Evolutionary conservation across 1,284 basidiomycete genomes (phyloP).

Genomic region (Ceratobasidium sp.): DNA sequence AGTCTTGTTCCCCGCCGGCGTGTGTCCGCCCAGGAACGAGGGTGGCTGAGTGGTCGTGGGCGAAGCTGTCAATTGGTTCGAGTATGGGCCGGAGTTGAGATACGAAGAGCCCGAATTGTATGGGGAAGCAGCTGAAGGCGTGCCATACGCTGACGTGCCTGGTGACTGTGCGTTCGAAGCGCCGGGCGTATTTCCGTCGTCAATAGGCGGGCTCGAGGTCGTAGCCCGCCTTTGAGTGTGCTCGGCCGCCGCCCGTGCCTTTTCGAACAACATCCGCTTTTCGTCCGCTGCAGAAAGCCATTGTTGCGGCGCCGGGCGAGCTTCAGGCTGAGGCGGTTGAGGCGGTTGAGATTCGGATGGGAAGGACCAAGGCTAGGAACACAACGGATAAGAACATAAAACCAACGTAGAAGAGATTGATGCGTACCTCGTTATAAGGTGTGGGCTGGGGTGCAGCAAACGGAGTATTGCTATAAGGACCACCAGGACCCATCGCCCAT

Average conservation of each 20-base stretch:
- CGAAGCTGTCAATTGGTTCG: slow-evolving; percentile 3
- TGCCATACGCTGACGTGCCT: slow-evolving; percentile 7
- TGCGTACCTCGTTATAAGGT: too few relatives aligned
- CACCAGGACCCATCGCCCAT: slow-evolving; percentile 12
- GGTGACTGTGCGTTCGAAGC: slow-evolving; percentile 45
- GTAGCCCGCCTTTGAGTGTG: slow-evolving; percentile 52
- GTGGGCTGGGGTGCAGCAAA: too few relatives aligned
- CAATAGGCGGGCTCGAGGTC: neutral
- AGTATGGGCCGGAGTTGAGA: neutral
- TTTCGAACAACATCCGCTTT: slow-evolving; percentile 63
- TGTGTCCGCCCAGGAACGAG: neutral
- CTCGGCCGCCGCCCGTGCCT: slow-evolving; percentile 71
- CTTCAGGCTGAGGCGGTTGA: neutral
- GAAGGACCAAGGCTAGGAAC: too few relatives aligned
- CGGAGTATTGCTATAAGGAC: neutral
- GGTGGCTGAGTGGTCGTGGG: neutral
- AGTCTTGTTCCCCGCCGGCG: slow-evolving; percentile 22
- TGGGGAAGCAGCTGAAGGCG: neutral
- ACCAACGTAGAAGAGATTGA: too few relatives aligned
- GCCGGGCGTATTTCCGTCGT: neutral
- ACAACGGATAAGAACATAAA: neutral
- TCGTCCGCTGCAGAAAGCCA: slow-evolving; percentile 52
- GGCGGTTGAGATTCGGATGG: too few relatives aligned
- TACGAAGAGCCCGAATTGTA: slow-evolving; percentile 13
- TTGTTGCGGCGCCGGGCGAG: slow-evolving; percentile 18